These are phyloP conservation scores for Albizia julibrissin DNA, from an alignment of 306 rosid species.

Conservation along the genomic window DNA sequence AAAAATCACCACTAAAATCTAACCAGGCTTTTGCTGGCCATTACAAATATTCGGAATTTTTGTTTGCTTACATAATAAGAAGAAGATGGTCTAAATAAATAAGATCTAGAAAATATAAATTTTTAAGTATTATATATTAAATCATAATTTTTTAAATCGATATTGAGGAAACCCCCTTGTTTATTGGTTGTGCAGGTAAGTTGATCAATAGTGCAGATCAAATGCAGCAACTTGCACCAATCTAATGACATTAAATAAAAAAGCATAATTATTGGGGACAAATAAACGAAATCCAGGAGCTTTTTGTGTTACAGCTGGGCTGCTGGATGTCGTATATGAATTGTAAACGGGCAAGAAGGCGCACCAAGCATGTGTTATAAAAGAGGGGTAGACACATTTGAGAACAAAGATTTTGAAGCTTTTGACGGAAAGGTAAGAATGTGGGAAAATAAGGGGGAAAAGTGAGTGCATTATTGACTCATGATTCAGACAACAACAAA, in stretches of 20 bases:
- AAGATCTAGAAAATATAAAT: not conserved
- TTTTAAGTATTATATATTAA: too few relatives aligned
- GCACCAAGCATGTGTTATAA: not conserved
- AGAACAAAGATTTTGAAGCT: not conserved
- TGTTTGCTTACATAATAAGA: too few relatives aligned
- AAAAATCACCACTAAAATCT: not conserved
- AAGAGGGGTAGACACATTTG: not conserved
- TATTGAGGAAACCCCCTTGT: not conserved
- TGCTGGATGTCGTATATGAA: not conserved
- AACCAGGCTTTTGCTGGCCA: not conserved
- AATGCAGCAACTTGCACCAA: not conserved
- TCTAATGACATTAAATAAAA: not conserved
- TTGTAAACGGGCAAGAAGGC: not conserved
- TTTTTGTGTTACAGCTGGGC: not conserved
- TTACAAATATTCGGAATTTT: not conserved
- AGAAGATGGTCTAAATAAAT: not conserved
- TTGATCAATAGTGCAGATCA: not conserved
- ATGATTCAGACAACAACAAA: constrained; percentile 2
- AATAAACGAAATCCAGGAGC: not conserved
- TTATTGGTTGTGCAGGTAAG: not conserved
- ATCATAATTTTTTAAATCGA: too few relatives aligned
- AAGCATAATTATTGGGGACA: not conserved
- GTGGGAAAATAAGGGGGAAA: constrained; percentile 13
- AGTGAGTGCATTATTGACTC: constrained; percentile 28
- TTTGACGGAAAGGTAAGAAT: constrained; percentile 7